Conservation (phyloP, 148 eudicot genomes). For the Diospyros kaki region DNA sequence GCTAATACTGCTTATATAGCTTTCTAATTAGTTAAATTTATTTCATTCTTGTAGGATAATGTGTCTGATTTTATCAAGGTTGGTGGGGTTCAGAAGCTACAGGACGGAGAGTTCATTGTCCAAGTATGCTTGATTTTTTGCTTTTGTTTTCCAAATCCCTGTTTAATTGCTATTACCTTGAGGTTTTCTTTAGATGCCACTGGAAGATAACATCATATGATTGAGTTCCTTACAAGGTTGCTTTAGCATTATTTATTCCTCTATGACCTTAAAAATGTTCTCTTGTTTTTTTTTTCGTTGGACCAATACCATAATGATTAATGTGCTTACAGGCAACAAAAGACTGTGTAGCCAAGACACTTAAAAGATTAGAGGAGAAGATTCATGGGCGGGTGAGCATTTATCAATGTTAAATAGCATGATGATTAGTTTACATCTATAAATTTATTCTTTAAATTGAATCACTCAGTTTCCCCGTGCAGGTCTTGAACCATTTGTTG, state of each 20-base stretch:
- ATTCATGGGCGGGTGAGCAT: constrained; percentile 79
- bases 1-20: neutral
- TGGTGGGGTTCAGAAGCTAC: constrained; percentile 86
- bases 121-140: constrained; percentile 45
- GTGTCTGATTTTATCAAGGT: constrained; percentile 72
- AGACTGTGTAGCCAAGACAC: constrained; percentile 85
- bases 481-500: constrained; percentile 53
- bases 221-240: neutral
- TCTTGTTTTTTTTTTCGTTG: constrained; percentile 1
- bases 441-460: neutral
- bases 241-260: neutral
- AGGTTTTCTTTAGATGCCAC: neutral
- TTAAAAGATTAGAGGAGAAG: constrained; percentile 92
- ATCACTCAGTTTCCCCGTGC: constrained; percentile 7
- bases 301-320: constrained; percentile 3
- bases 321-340: constrained; percentile 64
- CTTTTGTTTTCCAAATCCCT: neutral
- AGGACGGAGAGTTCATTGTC: constrained; percentile 80
- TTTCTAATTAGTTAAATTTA: constrained; percentile 1
- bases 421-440: neutral
- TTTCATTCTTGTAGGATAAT: constrained; percentile 51
- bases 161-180: neutral
- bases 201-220: neutral
- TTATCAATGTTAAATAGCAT: neutral
- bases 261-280: neutral